Base-by-base conservation (phyloP, 139 green algal species). In the Volvox reticuliferus region DNA sequence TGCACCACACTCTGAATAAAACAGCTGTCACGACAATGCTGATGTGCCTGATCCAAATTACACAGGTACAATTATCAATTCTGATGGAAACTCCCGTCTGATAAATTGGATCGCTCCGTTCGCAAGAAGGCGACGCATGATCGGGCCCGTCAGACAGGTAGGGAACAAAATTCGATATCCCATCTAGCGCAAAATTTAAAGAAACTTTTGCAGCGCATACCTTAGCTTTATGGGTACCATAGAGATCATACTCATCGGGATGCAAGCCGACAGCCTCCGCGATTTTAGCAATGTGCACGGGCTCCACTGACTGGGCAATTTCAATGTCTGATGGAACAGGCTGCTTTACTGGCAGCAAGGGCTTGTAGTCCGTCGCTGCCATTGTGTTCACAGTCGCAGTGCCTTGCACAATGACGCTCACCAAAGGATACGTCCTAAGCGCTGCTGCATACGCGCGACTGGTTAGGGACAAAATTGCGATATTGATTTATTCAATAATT, bases 191-290 rank as follows among this genome's bases (percentile, higher is more conserved):
- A 16, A 12, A 12, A 16, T 73, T 73, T 26, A 5, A 30, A 16
- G 65, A 28, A 16, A 13, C 30, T 36, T 33, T 36, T 79, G 22
- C 37, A 79, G 65, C 13, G 28, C 89, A 32, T 37, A 99, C 97
- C 96, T 99, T 99, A 5, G 98, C 98, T 90, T 99, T 99, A 73
- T 93, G 93, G 1, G 82, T 94, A 22, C 98, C 98, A 76, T 99
- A 97, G 5, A 96, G 93, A 36, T 99, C 96, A 61, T 96, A 98
- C 36, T 99, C 97, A 0, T 96, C 92, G 2, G 94, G 62, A 32
- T 79, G 35, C 36, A 99, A 92, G 6, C 95, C 97, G 12, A 97
- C 76, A n/a, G 82, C 44, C 28, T 95, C 90, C 1, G 98, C 98
- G 81, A 99, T 97, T 20, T 97, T 78, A 3, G 61, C 89, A 81